phyloP scores from a whole-genome alignment of 768 basidiomycete species.

The Panellus pusillus region DNA sequence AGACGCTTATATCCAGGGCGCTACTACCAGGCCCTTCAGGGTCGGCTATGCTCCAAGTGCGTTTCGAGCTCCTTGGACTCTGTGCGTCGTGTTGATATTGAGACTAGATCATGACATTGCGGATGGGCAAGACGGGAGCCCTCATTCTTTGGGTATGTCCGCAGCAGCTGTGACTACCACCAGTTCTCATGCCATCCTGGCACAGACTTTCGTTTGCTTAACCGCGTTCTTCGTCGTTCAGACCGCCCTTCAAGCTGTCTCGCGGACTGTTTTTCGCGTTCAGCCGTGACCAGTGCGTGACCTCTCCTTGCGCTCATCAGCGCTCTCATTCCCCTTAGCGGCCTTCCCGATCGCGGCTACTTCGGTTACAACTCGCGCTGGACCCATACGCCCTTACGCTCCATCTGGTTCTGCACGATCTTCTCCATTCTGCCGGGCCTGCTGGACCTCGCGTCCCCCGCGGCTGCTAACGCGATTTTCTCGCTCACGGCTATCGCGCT shows the following conservation, averaged over 20 bases:
- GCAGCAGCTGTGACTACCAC: neutral
- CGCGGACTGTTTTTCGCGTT: constrained; percentile 84
- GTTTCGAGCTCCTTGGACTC: neutral
- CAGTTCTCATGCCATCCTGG: neutral
- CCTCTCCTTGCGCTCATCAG: neutral
- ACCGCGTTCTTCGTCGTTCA: constrained; percentile 88
- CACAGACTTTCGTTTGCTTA: constrained; percentile 69
- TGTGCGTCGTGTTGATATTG: neutral
- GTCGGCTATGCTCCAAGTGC: constrained; percentile 69
- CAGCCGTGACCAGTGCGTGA: constrained; percentile 66
- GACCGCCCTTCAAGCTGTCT: constrained; percentile 78
- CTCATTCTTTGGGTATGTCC: constrained; percentile 70
- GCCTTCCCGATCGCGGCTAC: constrained; percentile 75
- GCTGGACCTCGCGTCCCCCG: constrained; percentile 72
- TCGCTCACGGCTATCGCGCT: constrained; percentile 77
- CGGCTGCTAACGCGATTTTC: constrained; percentile 82
- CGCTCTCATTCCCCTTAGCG: constrained; percentile 26
- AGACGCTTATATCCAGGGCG: constrained; percentile 36
- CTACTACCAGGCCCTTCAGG: constrained; percentile 69
- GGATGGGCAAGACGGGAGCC: constrained; percentile 76
- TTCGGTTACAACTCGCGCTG: constrained; percentile 64
- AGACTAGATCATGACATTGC: constrained; percentile 65
- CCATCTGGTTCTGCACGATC: constrained; percentile 73
- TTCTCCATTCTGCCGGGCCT: constrained; percentile 69
- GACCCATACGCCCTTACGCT: constrained; percentile 75